Evolutionary conservation across 805 yeast species (phyloP).

Genomic region (Saccharomyces jurei): DNA sequence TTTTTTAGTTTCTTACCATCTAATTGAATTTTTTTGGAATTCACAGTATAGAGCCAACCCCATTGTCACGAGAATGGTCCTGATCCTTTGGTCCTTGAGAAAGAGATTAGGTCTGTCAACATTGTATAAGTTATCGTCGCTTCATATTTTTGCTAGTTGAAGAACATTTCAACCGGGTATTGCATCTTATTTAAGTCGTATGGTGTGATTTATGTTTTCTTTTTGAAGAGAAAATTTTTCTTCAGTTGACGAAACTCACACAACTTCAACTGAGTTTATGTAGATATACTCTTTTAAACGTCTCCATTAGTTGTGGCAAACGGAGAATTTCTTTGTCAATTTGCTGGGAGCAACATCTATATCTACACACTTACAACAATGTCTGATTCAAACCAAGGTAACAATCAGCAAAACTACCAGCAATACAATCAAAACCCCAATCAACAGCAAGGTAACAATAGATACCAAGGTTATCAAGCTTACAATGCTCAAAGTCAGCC

Average conservation of each 20-base stretch:
- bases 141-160: background rate
- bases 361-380: constrained; percentile 1
- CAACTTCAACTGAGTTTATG: background rate
- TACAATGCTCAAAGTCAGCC: constrained; percentile 1
- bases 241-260: background rate
- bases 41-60: too few species aligned
- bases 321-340: background rate
- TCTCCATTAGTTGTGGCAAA: background rate
- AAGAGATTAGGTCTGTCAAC: background rate
- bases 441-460: constrained; percentile 5
- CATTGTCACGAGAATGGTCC: background rate
- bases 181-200: background rate
- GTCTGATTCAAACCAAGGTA: constrained; percentile 23
- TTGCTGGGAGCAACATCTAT: background rate
- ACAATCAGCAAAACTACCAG: constrained; percentile 26
- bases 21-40: too few species aligned
- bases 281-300: background rate
- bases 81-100: background rate
- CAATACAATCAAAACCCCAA: constrained; percentile 23
- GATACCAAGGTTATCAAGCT: constrained; percentile 4
- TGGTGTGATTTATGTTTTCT: background rate
- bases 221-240: background rate
- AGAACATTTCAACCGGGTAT: background rate
- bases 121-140: background rate
- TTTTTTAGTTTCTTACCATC: too few species aligned